Conservation (phyloP, 2,329 filamentous ascomycete genomes). For the Lecanosticta acicola region DNA sequence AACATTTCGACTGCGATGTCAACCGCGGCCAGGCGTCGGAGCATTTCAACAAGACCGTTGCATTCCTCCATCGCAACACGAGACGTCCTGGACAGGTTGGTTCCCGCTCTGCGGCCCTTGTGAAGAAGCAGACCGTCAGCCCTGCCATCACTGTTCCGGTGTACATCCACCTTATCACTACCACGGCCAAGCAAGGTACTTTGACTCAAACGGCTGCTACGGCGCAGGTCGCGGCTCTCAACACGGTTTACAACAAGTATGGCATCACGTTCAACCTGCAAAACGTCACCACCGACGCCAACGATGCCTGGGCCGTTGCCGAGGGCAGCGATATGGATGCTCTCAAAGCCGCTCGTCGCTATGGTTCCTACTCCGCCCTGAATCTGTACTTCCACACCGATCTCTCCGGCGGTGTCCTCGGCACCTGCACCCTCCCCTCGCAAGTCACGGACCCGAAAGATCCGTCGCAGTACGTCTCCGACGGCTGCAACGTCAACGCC, state of each 20-base stretch:
- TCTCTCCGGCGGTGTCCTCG: constrained; percentile 44
- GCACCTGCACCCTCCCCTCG: constrained; percentile 49
- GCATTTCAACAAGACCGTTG: constrained; percentile 37
- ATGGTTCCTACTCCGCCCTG: constrained; percentile 49
- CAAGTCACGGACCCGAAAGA: constrained; percentile 33
- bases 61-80: constrained; percentile 30
- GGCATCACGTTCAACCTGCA: constrained; percentile 48
- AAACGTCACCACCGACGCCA: constrained; percentile 47
- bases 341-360: constrained; percentile 51
- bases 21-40: constrained; percentile 32
- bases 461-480: constrained; percentile 40
- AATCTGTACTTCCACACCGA: constrained; percentile 58
- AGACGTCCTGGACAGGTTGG: constrained; percentile 13
- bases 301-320: constrained; percentile 50
- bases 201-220: constrained; percentile 40
- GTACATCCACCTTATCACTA: constrained; percentile 45
- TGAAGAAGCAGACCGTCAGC: constrained; percentile 20
- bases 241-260: constrained; percentile 45
- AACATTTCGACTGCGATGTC: constrained; percentile 42
- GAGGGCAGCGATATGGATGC: constrained; percentile 39
- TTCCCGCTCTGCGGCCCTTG: constrained; percentile 26
- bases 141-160: constrained; percentile 35
- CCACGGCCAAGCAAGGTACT: constrained; percentile 30
- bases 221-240: constrained; percentile 37
- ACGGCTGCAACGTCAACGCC: constrained; percentile 55